These are phyloP conservation scores for Rhodofomes roseus DNA, from an alignment of 1,284 basidiomycete genomes.

Conservation along the genomic window DNA sequence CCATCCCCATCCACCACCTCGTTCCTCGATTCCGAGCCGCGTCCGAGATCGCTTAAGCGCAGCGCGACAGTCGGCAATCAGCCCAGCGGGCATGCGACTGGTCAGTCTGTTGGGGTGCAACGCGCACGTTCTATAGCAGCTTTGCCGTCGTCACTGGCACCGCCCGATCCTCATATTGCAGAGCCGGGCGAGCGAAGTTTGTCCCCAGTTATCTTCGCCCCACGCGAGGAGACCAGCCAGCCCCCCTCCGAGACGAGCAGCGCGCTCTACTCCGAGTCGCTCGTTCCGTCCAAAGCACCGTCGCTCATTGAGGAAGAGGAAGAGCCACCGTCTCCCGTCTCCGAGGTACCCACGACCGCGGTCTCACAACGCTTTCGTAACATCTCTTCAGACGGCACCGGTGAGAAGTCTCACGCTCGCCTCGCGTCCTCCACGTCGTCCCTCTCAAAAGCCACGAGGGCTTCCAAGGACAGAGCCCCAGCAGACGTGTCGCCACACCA, in stretches of 20 bases:
- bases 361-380: neutral
- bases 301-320: constrained; percentile 7
- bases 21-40: constrained; percentile 7
- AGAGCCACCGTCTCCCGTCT: constrained; percentile 9
- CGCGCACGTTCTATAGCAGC: constrained; percentile 23
- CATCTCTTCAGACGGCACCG: neutral
- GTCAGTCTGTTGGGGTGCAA: constrained; percentile 10
- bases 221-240: constrained; percentile 9
- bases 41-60: constrained; percentile 17
- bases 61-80: constrained; percentile 21
- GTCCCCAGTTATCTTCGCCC: constrained; percentile 19
- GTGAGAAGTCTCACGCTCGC: neutral
- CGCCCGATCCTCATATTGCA: constrained; percentile 10
- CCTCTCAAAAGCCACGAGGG: neutral
- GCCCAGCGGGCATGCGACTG: neutral
- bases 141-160: constrained; percentile 18
- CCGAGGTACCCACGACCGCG: constrained; percentile 1
- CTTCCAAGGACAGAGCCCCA: neutral
- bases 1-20: neutral
- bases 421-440: neutral
- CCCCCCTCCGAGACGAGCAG: constrained; percentile 6
- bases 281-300: constrained; percentile 2
- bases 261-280: constrained; percentile 6
- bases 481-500: neutral
- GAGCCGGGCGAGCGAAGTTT: neutral